Evolutionary conservation across 257 asterid genomes (phyloP).

Genomic region (Solanum paucissectum): DNA sequence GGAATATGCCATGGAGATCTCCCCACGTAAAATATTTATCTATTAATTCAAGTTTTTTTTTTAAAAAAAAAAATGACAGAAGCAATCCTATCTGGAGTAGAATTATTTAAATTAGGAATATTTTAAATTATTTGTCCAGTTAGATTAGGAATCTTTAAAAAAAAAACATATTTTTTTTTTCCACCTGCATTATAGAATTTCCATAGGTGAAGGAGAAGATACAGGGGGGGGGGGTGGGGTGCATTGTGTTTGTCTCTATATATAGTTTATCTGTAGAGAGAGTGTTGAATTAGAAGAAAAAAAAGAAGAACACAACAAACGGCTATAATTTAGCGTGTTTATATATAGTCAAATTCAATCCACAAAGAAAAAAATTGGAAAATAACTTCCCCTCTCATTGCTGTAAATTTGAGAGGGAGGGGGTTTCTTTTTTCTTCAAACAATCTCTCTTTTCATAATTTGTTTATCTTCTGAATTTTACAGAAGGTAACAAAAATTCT

Average conservation of each 20-base stretch:
- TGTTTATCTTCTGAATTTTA: neutral
- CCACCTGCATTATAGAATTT: neutral
- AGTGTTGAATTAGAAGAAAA: neutral
- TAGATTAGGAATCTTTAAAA: neutral
- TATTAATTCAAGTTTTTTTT: neutral
- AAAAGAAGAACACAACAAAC: neutral
- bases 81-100: neutral
- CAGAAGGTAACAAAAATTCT: neutral
- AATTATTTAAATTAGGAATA: neutral
- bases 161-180: neutral
- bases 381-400: neutral
- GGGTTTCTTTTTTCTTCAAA: neutral
- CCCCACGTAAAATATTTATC: neutral
- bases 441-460: neutral
- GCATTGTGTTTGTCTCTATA: neutral
- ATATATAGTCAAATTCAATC: neutral
- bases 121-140: neutral
- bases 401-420: neutral
- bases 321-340: neutral
- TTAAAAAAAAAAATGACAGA: neutral
- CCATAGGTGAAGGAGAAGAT: neutral
- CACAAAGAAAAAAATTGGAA: neutral
- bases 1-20: neutral
- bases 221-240: neutral
- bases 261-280: neutral